Conservation (phyloP, 495 filamentous ascomycete species). For the Cairneyella variabilis region DNA sequence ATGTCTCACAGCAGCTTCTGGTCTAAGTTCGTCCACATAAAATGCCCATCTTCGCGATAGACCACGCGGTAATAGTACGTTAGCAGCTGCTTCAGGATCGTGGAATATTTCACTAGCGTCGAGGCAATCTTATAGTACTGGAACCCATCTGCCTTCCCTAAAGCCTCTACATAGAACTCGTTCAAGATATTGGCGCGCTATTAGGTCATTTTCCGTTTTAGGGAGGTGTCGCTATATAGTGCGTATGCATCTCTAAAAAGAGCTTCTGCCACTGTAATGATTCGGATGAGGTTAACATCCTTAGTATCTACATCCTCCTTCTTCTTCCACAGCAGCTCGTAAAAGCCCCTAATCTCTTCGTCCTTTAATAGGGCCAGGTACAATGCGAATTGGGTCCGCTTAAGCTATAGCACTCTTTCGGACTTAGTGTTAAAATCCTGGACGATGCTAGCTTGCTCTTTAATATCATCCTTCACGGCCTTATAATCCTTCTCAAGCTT, state of each 20-base stretch:
- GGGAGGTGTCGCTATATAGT: too few relatives aligned
- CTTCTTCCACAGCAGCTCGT: constrained; percentile 3
- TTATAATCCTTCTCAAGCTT: too few relatives aligned
- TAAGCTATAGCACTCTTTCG: constrained; percentile 6
- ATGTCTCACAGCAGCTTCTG: too few relatives aligned
- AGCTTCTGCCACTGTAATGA: neutral
- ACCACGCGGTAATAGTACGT: too few relatives aligned
- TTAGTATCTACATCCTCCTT: neutral
- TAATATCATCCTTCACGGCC: constrained; percentile 6
- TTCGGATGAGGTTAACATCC: constrained; percentile 2
- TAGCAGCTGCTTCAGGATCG: too few relatives aligned
- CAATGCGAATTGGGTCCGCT: constrained; percentile 6
- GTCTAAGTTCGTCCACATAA: neutral
- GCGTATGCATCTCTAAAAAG: too few relatives aligned
- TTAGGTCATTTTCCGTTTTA: constrained; percentile 10
- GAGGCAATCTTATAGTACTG: too few relatives aligned
- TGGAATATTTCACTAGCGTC: too few relatives aligned
- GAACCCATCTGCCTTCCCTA: too few relatives aligned
- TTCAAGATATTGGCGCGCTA: constrained; percentile 9
- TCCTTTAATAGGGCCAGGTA: constrained; percentile 5
- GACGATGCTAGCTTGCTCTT: constrained; percentile 10
- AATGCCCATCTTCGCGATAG: too few relatives aligned
- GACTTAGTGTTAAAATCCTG: constrained; percentile 10
- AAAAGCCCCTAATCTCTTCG: constrained; percentile 4
- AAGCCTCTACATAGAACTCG: constrained; percentile 2